phyloP scores from a whole-genome alignment of 495 filamentous ascomycete species.

The Aspergillus heteromorphus region DNA sequence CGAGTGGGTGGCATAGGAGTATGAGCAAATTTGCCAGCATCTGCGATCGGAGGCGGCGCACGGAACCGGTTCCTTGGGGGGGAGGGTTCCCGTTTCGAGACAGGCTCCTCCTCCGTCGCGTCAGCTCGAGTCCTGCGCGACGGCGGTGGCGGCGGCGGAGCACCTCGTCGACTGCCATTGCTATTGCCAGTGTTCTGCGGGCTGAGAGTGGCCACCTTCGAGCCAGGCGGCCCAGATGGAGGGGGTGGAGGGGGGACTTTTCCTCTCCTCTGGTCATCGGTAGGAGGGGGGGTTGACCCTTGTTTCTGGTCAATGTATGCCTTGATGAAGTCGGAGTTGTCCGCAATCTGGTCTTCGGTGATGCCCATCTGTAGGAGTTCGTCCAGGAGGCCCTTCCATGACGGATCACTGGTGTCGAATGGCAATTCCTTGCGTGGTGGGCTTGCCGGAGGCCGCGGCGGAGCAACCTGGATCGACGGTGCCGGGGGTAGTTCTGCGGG shows the following conservation, averaged over 20 bases:
- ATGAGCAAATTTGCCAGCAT: slow-evolving; percentile 76
- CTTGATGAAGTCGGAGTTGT: slow-evolving; percentile 94
- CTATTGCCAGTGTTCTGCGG: slow-evolving; percentile 65
- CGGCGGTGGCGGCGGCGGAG: slow-evolving; percentile 81
- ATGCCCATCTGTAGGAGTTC: slow-evolving; percentile 83
- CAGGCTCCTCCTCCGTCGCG: slow-evolving; percentile 49
- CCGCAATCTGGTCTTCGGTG: slow-evolving; percentile 84
- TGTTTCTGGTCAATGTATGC: slow-evolving; percentile 81
- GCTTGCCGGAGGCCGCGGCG: slow-evolving; percentile 34
- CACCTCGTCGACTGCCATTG: slow-evolving; percentile 57
- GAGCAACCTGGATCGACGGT: slow-evolving; percentile 44
- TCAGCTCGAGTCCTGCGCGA: slow-evolving; percentile 56
- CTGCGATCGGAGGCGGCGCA: slow-evolving; percentile 78
- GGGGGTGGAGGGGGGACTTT: slow-evolving; percentile 56
- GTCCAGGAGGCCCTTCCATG: slow-evolving; percentile 76
- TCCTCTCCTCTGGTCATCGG: slow-evolving; percentile 40
- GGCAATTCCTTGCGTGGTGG: slow-evolving; percentile 51
- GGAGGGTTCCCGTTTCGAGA: slow-evolving; percentile 43
- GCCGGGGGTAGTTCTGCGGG: slow-evolving; percentile 45
- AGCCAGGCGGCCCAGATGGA: slow-evolving; percentile 50
- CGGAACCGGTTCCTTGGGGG: slow-evolving; percentile 57
- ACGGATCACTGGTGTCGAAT: slow-evolving; percentile 77
- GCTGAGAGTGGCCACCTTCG: slow-evolving; percentile 47
- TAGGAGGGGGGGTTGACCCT: slow-evolving; percentile 26
- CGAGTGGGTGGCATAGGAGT: slow-evolving; percentile 48